Conservation (phyloP, 768 basidiomycete species). For the Filobasidium wieringae region DNA sequence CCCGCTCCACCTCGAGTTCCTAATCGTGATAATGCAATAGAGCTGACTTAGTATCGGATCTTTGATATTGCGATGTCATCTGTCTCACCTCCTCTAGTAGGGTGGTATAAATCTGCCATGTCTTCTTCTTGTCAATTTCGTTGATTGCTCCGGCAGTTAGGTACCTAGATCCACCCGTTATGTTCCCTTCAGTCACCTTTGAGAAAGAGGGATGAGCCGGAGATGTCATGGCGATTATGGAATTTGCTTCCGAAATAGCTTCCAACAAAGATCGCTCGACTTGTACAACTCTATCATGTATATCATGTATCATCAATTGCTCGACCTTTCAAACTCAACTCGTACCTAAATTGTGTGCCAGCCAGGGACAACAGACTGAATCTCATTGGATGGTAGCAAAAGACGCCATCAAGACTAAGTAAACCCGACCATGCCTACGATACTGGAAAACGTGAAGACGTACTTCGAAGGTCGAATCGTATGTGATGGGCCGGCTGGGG, state of each 20-base stretch:
- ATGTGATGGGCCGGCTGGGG: background rate
- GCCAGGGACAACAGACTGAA: no score
- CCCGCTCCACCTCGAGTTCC: constrained; percentile 36
- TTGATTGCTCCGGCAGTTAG: background rate
- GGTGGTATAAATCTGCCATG: constrained; percentile 1
- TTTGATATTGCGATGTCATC: background rate
- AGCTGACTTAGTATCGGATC: background rate
- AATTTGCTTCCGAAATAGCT: background rate
- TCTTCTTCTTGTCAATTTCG: background rate
- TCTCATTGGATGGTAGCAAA: no score
- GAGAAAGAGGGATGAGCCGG: no score
- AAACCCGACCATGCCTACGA: no score
- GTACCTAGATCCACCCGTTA: no score
- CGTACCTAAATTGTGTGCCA: background rate
- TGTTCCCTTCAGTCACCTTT: no score
- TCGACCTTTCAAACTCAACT: background rate
- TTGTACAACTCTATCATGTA: background rate
- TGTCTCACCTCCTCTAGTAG: constrained; percentile 13
- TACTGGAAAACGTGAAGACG: background rate
- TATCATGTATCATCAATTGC: background rate
- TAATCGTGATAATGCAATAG: background rate
- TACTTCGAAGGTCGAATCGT: background rate
- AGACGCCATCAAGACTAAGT: no score
- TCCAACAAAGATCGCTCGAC: background rate
- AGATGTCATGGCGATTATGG: background rate